Percentiles rank a stretch among this genome's conserved stretches.
phyloP scores from a whole-genome alignment of 2,329 filamentous ascomycete genomes.

The Incumbomyces lentus region DNA sequence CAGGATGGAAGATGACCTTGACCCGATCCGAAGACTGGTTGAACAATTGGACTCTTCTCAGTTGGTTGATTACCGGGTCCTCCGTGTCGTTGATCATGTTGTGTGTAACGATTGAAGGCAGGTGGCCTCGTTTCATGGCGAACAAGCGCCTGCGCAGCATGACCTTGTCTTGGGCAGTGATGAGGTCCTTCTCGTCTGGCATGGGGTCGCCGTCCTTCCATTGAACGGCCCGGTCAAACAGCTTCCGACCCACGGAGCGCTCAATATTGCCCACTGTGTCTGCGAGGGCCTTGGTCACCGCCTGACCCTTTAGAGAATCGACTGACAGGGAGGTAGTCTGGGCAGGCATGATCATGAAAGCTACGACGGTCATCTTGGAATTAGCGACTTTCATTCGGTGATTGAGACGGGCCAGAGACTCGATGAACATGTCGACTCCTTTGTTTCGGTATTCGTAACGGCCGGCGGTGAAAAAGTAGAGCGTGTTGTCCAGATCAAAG shows the following conservation, averaged over 20 bases:
- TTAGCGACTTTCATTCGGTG: constrained; percentile 76
- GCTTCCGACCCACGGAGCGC: constrained; percentile 78
- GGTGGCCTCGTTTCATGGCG: constrained; percentile 83
- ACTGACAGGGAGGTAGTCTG: constrained; percentile 92
- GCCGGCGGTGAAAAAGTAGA: constrained; percentile 95
- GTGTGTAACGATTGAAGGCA: constrained; percentile 95
- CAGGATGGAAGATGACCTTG: constrained; percentile 96
- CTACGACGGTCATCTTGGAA: constrained; percentile 88
- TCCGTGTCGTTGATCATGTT: constrained; percentile 95
- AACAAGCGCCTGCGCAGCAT: constrained; percentile 83
- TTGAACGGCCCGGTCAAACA: constrained; percentile 86
- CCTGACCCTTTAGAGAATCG: constrained; percentile 90
- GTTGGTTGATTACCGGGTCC: constrained; percentile 90
- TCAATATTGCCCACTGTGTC: constrained; percentile 92
- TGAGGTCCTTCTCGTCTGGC: constrained; percentile 93
- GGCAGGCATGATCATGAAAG: constrained; percentile 97
- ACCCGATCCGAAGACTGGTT: constrained; percentile 91
- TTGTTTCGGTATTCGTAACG: constrained; percentile 98
- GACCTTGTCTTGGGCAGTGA: constrained; percentile 84
- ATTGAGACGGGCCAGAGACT: constrained; percentile 87
- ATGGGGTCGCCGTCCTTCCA: constrained; percentile 93
- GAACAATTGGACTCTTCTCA: constrained; percentile 91
- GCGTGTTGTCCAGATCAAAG: constrained; percentile 89
- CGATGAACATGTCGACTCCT: constrained; percentile 99
- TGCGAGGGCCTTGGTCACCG: constrained; percentile 88